Evolutionary conservation across 2,329 filamentous ascomycete genomes (phyloP).

Genomic region (Trichophyton mentagrophytes): DNA sequence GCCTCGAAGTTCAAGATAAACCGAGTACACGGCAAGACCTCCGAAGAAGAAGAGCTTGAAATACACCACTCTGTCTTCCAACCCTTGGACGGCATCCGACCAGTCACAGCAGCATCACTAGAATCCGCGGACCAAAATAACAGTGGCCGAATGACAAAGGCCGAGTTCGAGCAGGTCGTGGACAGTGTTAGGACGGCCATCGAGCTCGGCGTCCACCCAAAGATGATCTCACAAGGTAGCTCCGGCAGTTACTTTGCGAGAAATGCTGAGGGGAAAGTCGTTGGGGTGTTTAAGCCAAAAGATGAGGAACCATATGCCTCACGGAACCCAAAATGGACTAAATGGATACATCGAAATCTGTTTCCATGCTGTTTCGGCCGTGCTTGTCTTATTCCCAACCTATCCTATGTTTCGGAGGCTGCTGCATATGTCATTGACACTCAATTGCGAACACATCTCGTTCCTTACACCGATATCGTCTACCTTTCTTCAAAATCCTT

Average conservation of each 20-base stretch:
- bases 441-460: slow-evolving; percentile 78
- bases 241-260: slow-evolving; percentile 97
- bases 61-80: slow-evolving; percentile 98
- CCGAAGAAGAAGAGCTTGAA: slow-evolving; percentile 77
- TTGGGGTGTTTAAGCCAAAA: slow-evolving; percentile 97
- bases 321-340: slow-evolving; percentile 97
- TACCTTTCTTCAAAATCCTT: slow-evolving; percentile 92
- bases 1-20: slow-evolving; percentile 89
- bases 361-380: slow-evolving; percentile 96
- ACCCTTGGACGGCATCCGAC: slow-evolving; percentile 72
- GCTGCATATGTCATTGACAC: slow-evolving; percentile 90
- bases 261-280: slow-evolving; percentile 80
- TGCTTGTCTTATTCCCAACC: slow-evolving; percentile 89
- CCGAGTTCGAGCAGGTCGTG: slow-evolving; percentile 76
- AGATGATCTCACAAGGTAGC: slow-evolving; percentile 92
- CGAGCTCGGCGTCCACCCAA: slow-evolving; percentile 78
- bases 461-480: slow-evolving; percentile 93
- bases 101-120: slow-evolving; percentile 62
- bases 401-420: slow-evolving; percentile 95
- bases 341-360: slow-evolving; percentile 96
- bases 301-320: slow-evolving; percentile 97
- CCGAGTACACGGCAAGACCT: slow-evolving; percentile 57
- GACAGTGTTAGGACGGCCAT: slow-evolving; percentile 87
- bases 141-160: slow-evolving; percentile 51
- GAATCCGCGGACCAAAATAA: slow-evolving; percentile 42